These are phyloP conservation scores for Aspergillus sparsus DNA, from an alignment of 495 filamentous ascomycete genomes.

Conservation along the genomic window DNA sequence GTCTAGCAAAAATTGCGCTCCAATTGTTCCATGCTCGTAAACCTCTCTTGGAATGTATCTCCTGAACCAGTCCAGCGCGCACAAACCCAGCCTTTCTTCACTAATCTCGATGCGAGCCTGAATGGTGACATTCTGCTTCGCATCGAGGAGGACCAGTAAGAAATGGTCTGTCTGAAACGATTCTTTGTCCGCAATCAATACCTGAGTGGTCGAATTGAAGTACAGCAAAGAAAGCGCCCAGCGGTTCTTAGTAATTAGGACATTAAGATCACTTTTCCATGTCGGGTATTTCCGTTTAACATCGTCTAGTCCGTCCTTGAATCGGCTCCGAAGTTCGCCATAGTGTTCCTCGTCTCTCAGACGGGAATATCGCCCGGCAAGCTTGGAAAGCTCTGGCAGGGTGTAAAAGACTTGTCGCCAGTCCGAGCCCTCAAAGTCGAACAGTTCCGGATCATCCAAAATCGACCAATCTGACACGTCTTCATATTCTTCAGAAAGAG, in stretches of 20 bases:
- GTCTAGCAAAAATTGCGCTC: background rate
- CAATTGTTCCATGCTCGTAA: background rate
- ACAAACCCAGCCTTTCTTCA: background rate
- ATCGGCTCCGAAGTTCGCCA: background rate
- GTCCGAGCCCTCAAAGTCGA: background rate
- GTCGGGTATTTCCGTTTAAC: background rate
- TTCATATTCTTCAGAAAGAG: background rate
- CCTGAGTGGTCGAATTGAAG: slow-evolving; percentile 7
- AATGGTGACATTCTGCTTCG: slow-evolving; percentile 5
- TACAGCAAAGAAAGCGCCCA: background rate
- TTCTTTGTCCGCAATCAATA: slow-evolving; percentile 1
- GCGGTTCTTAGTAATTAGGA: background rate
- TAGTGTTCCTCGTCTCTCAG: background rate
- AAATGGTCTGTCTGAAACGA: background rate
- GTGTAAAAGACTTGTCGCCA: background rate
- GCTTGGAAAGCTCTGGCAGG: background rate
- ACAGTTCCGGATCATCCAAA: background rate
- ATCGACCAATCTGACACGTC: background rate
- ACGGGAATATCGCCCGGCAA: background rate
- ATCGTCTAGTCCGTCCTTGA: background rate
- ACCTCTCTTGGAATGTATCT: background rate
- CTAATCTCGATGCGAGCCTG: slow-evolving; percentile 1
- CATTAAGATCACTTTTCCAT: background rate
- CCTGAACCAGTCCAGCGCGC: background rate
- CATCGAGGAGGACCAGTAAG: slow-evolving; percentile 2